Evolutionary conservation across 2,329 filamentous ascomycete genomes (phyloP), one percentile per base, ranked within the genome.

Genomic region (Aspergillus alliaceus): DNA sequence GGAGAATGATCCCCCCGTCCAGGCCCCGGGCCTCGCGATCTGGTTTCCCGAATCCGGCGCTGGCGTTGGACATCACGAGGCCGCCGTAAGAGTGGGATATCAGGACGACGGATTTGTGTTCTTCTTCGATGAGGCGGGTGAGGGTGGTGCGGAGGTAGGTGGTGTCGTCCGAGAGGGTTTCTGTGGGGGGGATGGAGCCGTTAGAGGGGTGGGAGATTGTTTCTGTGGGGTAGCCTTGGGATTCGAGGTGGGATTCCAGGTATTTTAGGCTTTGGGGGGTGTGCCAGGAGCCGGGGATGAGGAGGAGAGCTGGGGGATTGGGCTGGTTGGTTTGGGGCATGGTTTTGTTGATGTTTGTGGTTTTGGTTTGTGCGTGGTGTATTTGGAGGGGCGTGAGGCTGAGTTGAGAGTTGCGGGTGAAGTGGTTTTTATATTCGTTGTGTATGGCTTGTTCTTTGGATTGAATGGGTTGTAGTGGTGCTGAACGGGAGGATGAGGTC

Each of bases 251-350:
- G 14, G 66, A 57, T 11, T 68, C 68, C 2, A 75, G 61, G 2
- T 59, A 55, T 29, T 70, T 59, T 51, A 70, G 79, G 54, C 66
- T 62, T 25, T 57, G 53, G 2, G 75, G 68, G 1, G 59, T 60
- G 51, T 77, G 65, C 74, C 75, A 79, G 14, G 75, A 76, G 14
- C 77, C 77, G 0, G 75, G 73, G 11, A 71, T 70, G 49, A 79
- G 71, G 15, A 79, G 65, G 18, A 79, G 66, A 5, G 60, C 66
- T 12, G 65, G 64, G 35, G n/a, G n/a, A n/a, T n/a, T n/a, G n/a
- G n/a, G n/a, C 2, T 39, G 8, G 4, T 20, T 20, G 35, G 35
- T 4, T 20, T 39, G 35, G 35, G 35, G 11, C 35, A 39, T 39
- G n/a, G 35, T 39, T 20, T 31, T 31, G 11, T 31, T n/a, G n/a